These are phyloP conservation scores for Cryptococcus neoformans DNA, from an alignment of 1,284 basidiomycete species.

Conservation along the genomic window DNA sequence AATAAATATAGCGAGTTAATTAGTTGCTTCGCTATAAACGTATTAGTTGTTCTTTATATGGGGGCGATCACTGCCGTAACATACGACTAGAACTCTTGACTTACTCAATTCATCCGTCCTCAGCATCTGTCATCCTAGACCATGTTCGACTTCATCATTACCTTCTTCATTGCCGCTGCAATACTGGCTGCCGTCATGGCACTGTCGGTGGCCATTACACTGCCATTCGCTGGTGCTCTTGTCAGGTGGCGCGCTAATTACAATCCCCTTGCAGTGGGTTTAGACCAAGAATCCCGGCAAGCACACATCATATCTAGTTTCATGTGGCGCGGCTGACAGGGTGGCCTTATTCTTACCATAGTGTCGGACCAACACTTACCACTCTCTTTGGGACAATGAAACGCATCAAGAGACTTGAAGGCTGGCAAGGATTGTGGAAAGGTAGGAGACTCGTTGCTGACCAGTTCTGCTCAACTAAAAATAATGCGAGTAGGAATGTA, in stretches of 20 bases:
- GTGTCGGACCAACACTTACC: conserved; percentile 49
- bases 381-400: conserved; percentile 58
- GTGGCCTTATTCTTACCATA: conserved; percentile 6
- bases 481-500: conserved; percentile 52
- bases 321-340: no score
- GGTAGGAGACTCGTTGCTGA: conserved; percentile 55
- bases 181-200: conserved; percentile 44
- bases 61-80: no score
- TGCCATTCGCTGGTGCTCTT: conserved; percentile 49
- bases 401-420: conserved; percentile 75
- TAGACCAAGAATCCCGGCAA: conserved; percentile 57
- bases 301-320: background rate
- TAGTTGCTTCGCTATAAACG: no score
- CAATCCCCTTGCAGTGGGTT: conserved; percentile 62
- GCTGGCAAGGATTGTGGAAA: conserved; percentile 77
- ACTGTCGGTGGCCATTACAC: conserved; percentile 39
- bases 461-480: background rate
- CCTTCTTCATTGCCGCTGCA: conserved; percentile 37
- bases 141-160: conserved; percentile 42
- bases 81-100: no score
- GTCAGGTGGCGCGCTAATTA: conserved; percentile 51
- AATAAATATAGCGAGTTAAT: no score
- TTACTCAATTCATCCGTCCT: no score
- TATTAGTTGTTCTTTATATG: no score
- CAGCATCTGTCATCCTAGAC: no score